phyloP scores from a whole-genome alignment of 2,329 filamentous ascomycete genomes.

The Phialophora chinensis region DNA sequence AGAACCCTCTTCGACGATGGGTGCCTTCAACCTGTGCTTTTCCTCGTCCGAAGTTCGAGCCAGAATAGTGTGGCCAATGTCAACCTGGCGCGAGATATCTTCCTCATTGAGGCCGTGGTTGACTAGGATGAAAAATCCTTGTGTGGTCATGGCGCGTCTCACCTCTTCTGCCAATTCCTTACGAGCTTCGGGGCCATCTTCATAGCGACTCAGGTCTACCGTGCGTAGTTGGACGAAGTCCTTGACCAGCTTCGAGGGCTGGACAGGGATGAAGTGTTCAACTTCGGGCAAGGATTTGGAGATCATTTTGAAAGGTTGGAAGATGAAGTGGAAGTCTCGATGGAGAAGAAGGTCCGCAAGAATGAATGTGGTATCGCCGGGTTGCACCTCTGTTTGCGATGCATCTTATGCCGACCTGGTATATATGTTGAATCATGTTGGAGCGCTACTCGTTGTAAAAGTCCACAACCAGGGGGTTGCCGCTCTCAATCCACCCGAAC shows the following conservation, averaged over 20 bases:
- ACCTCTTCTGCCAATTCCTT: constrained; percentile 20
- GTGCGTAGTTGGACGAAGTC: constrained; percentile 17
- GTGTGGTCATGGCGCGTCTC: constrained; percentile 20
- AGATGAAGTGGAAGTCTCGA: background rate
- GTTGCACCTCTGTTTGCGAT: no score
- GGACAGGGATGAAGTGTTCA: constrained; percentile 24
- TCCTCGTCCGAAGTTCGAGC: constrained; percentile 63
- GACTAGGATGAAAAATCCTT: constrained; percentile 66
- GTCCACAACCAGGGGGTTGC: background rate
- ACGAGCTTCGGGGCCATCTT: constrained; percentile 19
- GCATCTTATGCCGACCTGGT: background rate
- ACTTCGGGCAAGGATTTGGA: constrained; percentile 24
- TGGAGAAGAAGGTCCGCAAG: background rate
- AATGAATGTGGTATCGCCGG: background rate
- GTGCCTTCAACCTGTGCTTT: constrained; percentile 55
- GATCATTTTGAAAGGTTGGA: constrained; percentile 20
- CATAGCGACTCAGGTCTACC: constrained; percentile 18
- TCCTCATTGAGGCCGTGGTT: constrained; percentile 68
- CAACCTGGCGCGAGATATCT: constrained; percentile 66
- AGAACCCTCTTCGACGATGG: constrained; percentile 58
- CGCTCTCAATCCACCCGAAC: background rate
- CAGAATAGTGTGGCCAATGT: constrained; percentile 65
- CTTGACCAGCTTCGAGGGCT: constrained; percentile 6
- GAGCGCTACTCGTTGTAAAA: background rate
- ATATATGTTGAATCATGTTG: background rate